A percentile compares a stretch with the other conserved stretches of the same genome.
Evolutionary conservation across 345 rosid genomes (phyloP).

Genomic region (Citrus mangshanensis): DNA sequence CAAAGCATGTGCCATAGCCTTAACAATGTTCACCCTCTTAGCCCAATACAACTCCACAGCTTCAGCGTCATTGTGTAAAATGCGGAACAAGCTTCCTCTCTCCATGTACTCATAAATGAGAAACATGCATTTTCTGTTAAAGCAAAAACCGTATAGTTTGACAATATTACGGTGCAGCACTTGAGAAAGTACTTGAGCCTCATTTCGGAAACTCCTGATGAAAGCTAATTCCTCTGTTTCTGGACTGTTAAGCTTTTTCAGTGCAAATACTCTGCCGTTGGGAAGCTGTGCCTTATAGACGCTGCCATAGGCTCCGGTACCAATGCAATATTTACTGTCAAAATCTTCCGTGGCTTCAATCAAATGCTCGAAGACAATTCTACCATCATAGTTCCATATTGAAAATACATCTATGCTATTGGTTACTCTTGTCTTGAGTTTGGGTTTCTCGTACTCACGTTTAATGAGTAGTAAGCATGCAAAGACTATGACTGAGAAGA

Average conservation of each 20-base stretch:
- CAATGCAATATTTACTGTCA: background rate
- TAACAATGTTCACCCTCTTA: too few relatives aligned
- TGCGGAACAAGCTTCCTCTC: background rate
- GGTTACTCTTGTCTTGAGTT: too few relatives aligned
- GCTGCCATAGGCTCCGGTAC: background rate
- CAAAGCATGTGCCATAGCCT: too few relatives aligned
- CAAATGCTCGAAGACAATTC: too few relatives aligned
- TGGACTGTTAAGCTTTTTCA: background rate
- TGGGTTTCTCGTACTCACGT: too few relatives aligned
- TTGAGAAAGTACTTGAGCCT: background rate
- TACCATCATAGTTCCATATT: background rate
- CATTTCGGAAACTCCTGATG: background rate
- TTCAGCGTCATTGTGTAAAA: too few relatives aligned
- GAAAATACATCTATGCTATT: too few relatives aligned
- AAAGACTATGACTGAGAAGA: too few relatives aligned
- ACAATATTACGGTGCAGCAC: background rate
- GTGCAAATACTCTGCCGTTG: background rate
- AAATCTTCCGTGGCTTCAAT: background rate
- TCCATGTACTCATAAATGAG: background rate
- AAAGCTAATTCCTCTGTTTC: background rate
- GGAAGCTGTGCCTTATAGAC: background rate
- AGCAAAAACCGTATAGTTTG: background rate
- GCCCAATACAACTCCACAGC: too few relatives aligned
- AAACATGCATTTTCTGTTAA: background rate
- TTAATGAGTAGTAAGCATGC: rapidly evolving